Evolutionary conservation across 139 green algal genomes (phyloP).

Genomic region (Chlamydomonas sp.): DNA sequence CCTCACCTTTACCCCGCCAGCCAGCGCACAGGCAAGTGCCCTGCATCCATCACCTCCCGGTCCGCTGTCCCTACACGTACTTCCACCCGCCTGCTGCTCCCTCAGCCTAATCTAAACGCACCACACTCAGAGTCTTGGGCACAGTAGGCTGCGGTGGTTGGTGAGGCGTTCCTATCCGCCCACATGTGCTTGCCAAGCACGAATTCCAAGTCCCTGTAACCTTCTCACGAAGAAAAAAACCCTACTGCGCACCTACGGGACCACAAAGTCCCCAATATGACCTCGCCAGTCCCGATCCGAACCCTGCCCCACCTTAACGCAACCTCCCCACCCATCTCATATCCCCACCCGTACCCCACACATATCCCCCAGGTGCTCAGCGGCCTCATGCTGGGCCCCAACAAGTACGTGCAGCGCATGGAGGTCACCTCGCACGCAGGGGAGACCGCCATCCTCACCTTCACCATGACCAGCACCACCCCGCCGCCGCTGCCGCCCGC

Average conservation of each 20-base stretch:
- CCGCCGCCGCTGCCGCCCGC: neutral
- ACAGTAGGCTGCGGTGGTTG: no score
- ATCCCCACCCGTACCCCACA: no score
- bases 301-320: neutral
- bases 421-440: constrained; percentile 18
- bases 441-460: constrained; percentile 48
- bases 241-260: no score
- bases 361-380: constrained; percentile 4
- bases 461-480: constrained; percentile 39
- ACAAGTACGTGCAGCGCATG: constrained; percentile 43
- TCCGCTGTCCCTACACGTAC: neutral
- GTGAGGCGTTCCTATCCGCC: no score
- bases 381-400: constrained; percentile 36
- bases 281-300: neutral
- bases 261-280: no score
- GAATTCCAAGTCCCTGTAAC: no score
- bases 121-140: no score
- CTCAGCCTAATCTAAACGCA: no score
- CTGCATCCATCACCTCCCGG: neutral
- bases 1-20: constrained; percentile 33
- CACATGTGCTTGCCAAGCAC: no score
- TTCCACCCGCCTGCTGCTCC: neutral
- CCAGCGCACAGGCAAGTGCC: neutral
- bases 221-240: no score
- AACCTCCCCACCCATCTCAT: neutral